Evolutionary conservation across 148 eudicot species (phyloP).

Genomic region (Cornus kousa): DNA sequence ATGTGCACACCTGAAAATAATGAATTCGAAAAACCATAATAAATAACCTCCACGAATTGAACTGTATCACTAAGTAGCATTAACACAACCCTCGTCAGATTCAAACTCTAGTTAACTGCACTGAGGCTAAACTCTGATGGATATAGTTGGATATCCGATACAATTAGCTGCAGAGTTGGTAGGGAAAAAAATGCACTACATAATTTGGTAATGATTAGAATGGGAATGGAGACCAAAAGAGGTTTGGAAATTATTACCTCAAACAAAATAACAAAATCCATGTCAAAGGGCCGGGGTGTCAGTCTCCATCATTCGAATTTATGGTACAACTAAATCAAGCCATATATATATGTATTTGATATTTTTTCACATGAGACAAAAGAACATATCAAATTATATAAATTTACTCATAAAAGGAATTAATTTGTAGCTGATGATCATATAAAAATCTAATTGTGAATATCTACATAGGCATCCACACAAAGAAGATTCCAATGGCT

Average conservation of each 20-base stretch:
- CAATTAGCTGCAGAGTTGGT: background rate
- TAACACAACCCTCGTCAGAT: too few species aligned
- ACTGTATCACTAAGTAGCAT: background rate
- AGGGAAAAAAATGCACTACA: background rate
- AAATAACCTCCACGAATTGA: slow-evolving; percentile 3
- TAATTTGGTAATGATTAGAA: background rate
- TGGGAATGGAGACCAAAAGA: background rate
- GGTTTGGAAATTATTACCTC: background rate
- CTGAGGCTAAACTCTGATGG: background rate
- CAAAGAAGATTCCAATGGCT: too few species aligned
- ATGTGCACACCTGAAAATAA: too few species aligned
- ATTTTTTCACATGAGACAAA: background rate
- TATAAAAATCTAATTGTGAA: too few species aligned
- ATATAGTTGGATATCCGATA: too few species aligned
- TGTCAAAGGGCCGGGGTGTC: too few species aligned
- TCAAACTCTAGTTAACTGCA: background rate
- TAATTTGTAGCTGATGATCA: background rate
- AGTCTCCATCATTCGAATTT: background rate
- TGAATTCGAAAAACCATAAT: too few species aligned
- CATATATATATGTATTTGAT: background rate
- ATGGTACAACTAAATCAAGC: background rate
- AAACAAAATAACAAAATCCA: background rate
- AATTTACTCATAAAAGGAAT: background rate
- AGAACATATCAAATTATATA: too few species aligned
- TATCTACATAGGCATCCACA: too few species aligned